Evolutionary conservation across 2,329 filamentous ascomycete species (phyloP).

Genomic region (Macroventuria anomochaeta): DNA sequence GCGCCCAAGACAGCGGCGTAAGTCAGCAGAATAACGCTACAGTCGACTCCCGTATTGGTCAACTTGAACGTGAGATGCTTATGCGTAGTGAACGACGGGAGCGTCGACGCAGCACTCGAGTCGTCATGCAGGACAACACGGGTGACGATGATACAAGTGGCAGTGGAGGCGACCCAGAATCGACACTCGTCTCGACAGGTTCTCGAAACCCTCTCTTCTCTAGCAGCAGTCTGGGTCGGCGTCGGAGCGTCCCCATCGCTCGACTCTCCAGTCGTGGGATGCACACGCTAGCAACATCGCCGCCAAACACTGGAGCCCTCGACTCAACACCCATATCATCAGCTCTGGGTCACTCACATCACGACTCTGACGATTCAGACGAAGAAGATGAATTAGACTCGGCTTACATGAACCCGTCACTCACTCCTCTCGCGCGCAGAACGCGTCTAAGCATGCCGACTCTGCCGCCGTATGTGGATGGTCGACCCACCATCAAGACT

Average conservation of each 20-base stretch:
- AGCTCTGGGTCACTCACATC: slow-evolving; percentile 23
- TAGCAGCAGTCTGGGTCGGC: slow-evolving; percentile 24
- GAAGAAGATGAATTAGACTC: slow-evolving; percentile 34
- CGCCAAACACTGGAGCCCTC: slow-evolving; percentile 19
- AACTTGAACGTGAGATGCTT: slow-evolving; percentile 61
- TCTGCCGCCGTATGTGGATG: slow-evolving; percentile 62
- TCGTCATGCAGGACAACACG: slow-evolving; percentile 29
- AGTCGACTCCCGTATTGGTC: slow-evolving; percentile 62
- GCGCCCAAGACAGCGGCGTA: slow-evolving; percentile 47
- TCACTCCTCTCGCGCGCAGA: slow-evolving; percentile 27
- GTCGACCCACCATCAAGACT: slow-evolving; percentile 63
- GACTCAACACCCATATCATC: slow-evolving; percentile 33
- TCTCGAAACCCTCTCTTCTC: slow-evolving; percentile 32
- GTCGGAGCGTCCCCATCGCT: slow-evolving; percentile 24
- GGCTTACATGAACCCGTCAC: slow-evolving; percentile 37
- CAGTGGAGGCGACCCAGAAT: slow-evolving; percentile 55
- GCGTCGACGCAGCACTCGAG: slow-evolving; percentile 37
- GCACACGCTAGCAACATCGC: slow-evolving; percentile 23
- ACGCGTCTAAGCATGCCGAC: slow-evolving; percentile 44
- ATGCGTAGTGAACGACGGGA: slow-evolving; percentile 50
- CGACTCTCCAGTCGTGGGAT: slow-evolving; percentile 25
- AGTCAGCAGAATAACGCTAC: slow-evolving; percentile 50
- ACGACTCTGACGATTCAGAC: slow-evolving; percentile 36
- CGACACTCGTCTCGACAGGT: slow-evolving; percentile 39
- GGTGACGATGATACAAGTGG: slow-evolving; percentile 53